Conservation (phyloP, 768 basidiomycete species). For the Saitozyma sp. region DNA sequence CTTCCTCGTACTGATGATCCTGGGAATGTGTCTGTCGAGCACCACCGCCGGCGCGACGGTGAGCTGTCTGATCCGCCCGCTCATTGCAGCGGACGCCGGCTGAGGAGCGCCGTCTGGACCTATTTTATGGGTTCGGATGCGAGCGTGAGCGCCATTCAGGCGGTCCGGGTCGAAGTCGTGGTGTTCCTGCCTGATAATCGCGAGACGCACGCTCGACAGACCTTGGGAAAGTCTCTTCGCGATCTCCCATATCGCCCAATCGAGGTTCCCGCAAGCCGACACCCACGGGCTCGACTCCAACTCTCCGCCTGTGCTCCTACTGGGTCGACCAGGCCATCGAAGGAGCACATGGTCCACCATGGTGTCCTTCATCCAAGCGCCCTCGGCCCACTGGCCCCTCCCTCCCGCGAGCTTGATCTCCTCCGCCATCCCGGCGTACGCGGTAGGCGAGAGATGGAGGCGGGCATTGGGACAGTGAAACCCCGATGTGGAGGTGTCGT, state of each 20-base stretch:
- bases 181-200: background rate
- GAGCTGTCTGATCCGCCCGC: no score
- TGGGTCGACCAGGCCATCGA: background rate
- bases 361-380: conserved; percentile 4
- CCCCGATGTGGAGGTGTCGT: conserved; percentile 13
- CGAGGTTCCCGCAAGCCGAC: background rate
- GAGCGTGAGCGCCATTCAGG: no score
- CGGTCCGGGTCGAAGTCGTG: no score
- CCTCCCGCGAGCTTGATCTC: background rate
- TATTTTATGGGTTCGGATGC: no score
- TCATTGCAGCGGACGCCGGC: no score
- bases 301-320: background rate
- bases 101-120: background rate
- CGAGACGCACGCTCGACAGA: background rate
- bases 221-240: conserved; percentile 2
- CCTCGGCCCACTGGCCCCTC: background rate
- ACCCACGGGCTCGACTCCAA: conserved; percentile 4
- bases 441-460: background rate
- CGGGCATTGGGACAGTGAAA: conserved; percentile 5
- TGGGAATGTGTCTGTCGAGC: background rate
- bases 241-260: conserved; percentile 13
- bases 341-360: conserved; percentile 2
- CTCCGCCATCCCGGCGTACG: background rate
- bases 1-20: background rate
- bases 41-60: background rate